Evolutionary conservation across 163 green algal species (phyloP).

Genomic region (Chlorella variabilis): DNA sequence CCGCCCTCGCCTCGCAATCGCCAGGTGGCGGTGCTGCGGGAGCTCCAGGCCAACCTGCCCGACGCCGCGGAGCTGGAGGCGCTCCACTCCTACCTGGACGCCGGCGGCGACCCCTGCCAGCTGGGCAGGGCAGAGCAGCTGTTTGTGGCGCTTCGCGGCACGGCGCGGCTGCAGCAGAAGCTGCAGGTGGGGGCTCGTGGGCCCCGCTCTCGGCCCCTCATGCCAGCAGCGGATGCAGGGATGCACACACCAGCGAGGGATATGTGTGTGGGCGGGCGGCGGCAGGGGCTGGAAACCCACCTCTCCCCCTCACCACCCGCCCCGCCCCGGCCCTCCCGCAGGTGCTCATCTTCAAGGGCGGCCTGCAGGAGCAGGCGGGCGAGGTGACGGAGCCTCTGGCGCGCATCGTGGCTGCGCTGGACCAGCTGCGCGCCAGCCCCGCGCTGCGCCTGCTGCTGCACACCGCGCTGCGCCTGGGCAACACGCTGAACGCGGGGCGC

Average conservation of each 20-base stretch:
- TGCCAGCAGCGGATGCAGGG: no score
- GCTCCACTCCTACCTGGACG: constrained; percentile 34
- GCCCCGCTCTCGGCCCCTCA: no score
- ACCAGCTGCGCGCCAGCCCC: constrained; percentile 15
- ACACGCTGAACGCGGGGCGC: constrained; percentile 33
- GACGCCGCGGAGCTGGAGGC: constrained; percentile 17
- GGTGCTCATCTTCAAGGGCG: constrained; percentile 26
- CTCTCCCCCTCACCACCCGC: no score
- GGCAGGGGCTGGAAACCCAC: no score
- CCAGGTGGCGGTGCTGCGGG: constrained; percentile 20
- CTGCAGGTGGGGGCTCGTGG: no score
- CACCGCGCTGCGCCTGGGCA: constrained; percentile 39
- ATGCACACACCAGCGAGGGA: no score
- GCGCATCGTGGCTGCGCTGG: constrained; percentile 8
- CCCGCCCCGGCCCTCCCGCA: background rate
- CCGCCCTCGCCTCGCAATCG: background rate
- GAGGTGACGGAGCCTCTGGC: constrained; percentile 21
- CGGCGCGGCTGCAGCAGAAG: constrained; percentile 20
- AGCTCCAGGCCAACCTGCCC: constrained; percentile 41
- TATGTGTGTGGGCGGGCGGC: no score
- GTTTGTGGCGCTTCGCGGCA: constrained; percentile 30
- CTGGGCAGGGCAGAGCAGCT: constrained; percentile 37
- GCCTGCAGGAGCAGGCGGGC: constrained; percentile 9
- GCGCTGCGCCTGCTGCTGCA: constrained; percentile 33
- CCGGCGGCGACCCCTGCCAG: background rate